Evolutionary conservation across 2,329 filamentous ascomycete species (phyloP).

Genomic region (Neopestalotiopsis clavispora): DNA sequence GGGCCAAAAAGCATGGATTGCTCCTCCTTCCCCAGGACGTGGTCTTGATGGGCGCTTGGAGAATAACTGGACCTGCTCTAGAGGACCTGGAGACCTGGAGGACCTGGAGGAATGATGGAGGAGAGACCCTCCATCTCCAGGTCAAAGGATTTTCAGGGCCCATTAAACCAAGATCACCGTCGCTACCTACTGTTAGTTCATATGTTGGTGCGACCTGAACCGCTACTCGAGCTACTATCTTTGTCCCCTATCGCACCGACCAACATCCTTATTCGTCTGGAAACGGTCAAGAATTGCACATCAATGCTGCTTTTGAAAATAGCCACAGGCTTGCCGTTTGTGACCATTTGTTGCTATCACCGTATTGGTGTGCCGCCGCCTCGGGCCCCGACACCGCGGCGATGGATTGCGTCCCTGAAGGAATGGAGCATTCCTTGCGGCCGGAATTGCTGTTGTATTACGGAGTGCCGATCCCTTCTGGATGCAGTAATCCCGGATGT

Average conservation of each 20-base stretch:
- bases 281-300: background rate
- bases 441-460: background rate
- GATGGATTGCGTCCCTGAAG: background rate
- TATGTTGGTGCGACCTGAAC: background rate
- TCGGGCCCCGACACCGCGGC: background rate
- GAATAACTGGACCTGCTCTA: constrained; percentile 8
- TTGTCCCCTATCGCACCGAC: background rate
- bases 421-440: background rate
- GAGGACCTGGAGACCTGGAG: background rate
- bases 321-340: background rate
- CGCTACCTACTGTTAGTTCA: background rate
- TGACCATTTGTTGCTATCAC: background rate
- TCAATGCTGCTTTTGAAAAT: background rate
- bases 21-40: constrained; percentile 9
- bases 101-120: background rate
- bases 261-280: background rate
- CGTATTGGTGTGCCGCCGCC: background rate
- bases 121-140: background rate
- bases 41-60: background rate
- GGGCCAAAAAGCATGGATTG: constrained; percentile 6
- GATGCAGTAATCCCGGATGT: background rate
- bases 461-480: background rate
- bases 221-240: background rate
- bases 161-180: background rate
- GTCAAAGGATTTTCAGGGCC: background rate